Evolutionary conservation across 2,329 filamentous ascomycete species (phyloP), one percentile per base, ranked within the genome.

Genomic region (Aspergillus caelatus): DNA sequence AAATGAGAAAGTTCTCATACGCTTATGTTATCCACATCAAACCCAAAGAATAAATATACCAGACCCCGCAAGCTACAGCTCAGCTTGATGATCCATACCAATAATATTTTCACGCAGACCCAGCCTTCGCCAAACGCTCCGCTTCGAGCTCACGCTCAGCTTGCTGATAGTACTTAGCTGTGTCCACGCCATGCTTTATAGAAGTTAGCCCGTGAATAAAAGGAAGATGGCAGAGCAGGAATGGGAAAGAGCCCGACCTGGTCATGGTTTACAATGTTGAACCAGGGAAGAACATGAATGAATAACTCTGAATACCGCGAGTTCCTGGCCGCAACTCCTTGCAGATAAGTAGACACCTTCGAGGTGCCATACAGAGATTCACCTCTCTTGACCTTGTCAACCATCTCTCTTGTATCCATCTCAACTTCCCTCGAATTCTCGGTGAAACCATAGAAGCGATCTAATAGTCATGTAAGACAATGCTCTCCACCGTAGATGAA

Each of bases 321-420:
- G 83, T 99, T 96, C 72, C 95, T 86, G 64, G 92, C 89, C 58
- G 95, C 94, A 45, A 97, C 91, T 64, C 94, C 95, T 81, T 99
- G 95, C 84, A 97, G 91, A 81, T 97, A 92, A 67, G 94, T 89
- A 62, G 90, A 91, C 72, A 97, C 81, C 59, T 82, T 82, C 73
- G 89, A 92, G 72, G 86, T 87, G 74, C 95, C 95, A 80, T 99
- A 99, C 56, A 98, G 84, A 41, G 95, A 86, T 83, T 96, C 87
- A 68, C 94, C 94, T 64, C 86, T 88, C 87, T 98, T 99, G 77
- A 98, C 94, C 82, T 94, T 96, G 78, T 89, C 87, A 43, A 97
- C 94, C 95, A 99, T 99, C 81, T 99, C 95, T 68, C 88, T 87
- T 94, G 98, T 98, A 78, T 99, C 95, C 90, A 96, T 90, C 68